These are phyloP conservation scores for Picea abies DNA, from an alignment of 83 land plant genomes.

Conservation along the genomic window DNA sequence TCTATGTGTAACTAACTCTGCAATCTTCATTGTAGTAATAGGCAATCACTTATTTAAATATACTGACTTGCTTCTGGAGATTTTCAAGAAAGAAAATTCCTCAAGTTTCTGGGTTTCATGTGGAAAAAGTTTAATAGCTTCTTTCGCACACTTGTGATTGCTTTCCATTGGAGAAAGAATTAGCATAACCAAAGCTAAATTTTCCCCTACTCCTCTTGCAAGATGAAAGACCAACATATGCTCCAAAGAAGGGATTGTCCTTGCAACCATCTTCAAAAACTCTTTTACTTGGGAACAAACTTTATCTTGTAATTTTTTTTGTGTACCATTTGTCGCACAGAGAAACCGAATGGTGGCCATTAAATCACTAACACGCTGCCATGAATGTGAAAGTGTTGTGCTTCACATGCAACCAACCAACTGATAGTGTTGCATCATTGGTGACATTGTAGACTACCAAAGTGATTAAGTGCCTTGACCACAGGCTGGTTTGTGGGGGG, in stretches of 20 bases:
- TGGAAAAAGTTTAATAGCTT: constrained; percentile 53
- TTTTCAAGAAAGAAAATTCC: no score
- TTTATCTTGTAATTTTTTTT: constrained; percentile 15
- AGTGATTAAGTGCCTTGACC: no score
- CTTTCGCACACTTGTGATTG: constrained; percentile 59
- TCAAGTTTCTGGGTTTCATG: no score
- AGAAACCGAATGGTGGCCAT: constrained; percentile 37
- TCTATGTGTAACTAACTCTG: no score
- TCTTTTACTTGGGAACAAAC: constrained; percentile 39
- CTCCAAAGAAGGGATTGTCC: constrained; percentile 34
- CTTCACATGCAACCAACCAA: constrained; percentile 83
- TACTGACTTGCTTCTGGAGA: no score
- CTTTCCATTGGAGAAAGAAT: constrained; percentile 44
- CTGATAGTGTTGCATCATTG: constrained; percentile 71
- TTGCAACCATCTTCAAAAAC: constrained; percentile 50
- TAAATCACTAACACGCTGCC: constrained; percentile 74
- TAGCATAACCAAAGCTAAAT: constrained; percentile 69
- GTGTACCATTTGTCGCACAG: constrained; percentile 18
- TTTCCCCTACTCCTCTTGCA: constrained; percentile 46
- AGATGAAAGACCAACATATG: constrained; percentile 66
- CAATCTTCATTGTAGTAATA: no score
- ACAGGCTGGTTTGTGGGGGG: no score
- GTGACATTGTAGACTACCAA: constrained; percentile 55
- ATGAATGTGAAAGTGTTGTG: constrained; percentile 68
- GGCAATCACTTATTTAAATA: no score